Evolutionary conservation across 768 basidiomycete species (phyloP), one percentile per base, ranked within the genome.

Genomic region (Lentinula detonsa): DNA sequence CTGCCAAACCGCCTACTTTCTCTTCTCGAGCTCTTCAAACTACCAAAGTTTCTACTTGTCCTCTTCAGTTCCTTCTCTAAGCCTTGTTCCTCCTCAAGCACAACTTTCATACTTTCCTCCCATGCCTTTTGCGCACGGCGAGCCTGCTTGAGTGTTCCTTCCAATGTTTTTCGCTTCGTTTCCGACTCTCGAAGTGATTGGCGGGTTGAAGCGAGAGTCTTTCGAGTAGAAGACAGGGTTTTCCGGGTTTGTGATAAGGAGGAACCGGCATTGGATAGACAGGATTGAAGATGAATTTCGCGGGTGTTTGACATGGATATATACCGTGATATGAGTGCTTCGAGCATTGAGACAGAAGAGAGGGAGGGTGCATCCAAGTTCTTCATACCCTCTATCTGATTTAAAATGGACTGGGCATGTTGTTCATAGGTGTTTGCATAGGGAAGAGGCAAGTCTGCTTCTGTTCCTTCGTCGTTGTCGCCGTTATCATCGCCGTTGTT

Each of bases 31-130:
- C 84, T 77, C 49, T 81, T 73, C 50, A 35, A 31, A 67, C 85
- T 88, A 56, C 85, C 83, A 56, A 85, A 77, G 71, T 75, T 83
- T 66, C 84, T 70, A 58, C 82, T 84, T 57, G 85, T 74, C 63
- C 74, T 78, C 62, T 85, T 79, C 60, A 98, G 77, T 72, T 96
- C 93, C 61, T 75, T 75, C 75, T 98, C 95, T 21, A 95, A 79
- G 9, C 78, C 80, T 67, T 93, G 92, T 15, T 94, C 93, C 70
- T 96, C 92, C 60, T 81, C 79, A 1, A 95, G 94, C 7, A 95
- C 93, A 1, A 85, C 84, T 59, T 88, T 85, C 68, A 98, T 72
- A 70, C 91, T 95, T 74, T 93, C 88, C 73, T 96, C 95, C 95
- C 95, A 98, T 31, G 94, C 76, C 10, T 69, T 75, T 67, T 86